Base-by-base conservation (phyloP, 768 basidiomycete genomes). In the Termitomyces heimii region DNA sequence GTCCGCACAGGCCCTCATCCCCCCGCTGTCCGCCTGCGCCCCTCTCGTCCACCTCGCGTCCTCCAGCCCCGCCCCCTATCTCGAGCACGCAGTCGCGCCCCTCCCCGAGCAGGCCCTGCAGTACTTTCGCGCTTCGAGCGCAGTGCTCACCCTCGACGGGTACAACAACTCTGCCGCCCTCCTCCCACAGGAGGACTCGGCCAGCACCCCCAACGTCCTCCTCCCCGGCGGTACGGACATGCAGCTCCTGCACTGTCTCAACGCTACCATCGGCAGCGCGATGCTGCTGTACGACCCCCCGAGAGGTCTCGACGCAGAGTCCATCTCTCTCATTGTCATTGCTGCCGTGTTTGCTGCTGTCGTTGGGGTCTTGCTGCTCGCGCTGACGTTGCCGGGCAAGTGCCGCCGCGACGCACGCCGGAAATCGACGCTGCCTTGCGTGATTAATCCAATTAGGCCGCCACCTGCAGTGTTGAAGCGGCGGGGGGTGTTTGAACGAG, bases 101-200 rank as follows among this genome's bases (percentile, higher is more conserved):
- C 53, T 46, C 0, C 81, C 82, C 0, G 76, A 81, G 59, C 75
- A 82, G 58, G 77, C 75, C 0, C 62, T 85, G 5, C 80, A 85
- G 54, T 86, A 86, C 63, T 86, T 79, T 63, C 82, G 85, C 29
- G 77, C 82, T 0, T 81, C 79, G 60, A 80, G 76, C 40, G 74
- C 81, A 29, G 79, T 75, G 4, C 75, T 86, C 7, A 77, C 78
- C 0, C 71, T 85, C 7, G 79, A 85, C 48, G 81, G 79, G 1
- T 86, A 85, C 66, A 84, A 85, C 62, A 78, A 85, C 63, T 78
- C 80, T 0, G 79, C 77, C 3, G 79, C 76, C 2, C 68, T 81
- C 37, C 65, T 65, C 22, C 43, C 64, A 1, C 63, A 75, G 50
- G 60, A 75, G 50, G 60, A 65, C 8, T 60, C 67, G 0, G 57